These are phyloP conservation scores for Kwoniella newhampshirensis DNA, from an alignment of 768 basidiomycete genomes.

Conservation along the genomic window DNA sequence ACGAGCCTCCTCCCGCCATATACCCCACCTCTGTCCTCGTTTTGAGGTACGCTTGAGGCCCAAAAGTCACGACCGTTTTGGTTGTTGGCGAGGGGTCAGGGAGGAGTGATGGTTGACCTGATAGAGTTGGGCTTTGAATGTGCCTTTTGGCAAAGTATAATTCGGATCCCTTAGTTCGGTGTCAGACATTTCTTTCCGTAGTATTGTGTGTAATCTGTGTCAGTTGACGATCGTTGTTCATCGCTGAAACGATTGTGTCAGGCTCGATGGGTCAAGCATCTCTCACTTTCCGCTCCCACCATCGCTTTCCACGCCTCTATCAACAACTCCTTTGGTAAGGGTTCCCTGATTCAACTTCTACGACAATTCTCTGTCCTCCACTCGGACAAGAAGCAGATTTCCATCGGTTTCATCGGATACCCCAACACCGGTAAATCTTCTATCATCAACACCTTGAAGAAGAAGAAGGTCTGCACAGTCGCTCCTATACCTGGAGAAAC, in stretches of 20 bases:
- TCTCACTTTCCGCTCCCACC: conserved; percentile 91
- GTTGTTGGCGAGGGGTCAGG: conserved; percentile 48
- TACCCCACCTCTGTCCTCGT: conserved; percentile 39
- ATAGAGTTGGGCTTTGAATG: conserved; percentile 55
- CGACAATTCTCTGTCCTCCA: conserved; percentile 96
- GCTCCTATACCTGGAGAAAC: conserved; percentile 98
- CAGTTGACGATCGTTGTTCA: background rate
- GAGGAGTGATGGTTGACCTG: conserved; percentile 47
- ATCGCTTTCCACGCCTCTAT: conserved; percentile 98
- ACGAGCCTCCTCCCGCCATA: conserved; percentile 50
- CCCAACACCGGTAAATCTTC: conserved; percentile 97
- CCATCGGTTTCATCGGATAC: conserved; percentile 95
- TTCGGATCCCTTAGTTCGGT: conserved; percentile 56
- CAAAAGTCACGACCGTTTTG: conserved; percentile 52
- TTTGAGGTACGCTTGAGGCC: conserved; percentile 36
- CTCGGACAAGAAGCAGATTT: conserved; percentile 98
- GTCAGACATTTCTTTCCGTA: conserved; percentile 53
- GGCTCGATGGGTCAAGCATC: conserved; percentile 94
- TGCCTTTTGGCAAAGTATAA: conserved; percentile 25
- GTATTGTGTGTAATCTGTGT: conserved; percentile 9
- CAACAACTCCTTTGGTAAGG: conserved; percentile 98
- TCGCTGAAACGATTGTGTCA: conserved; percentile 46
- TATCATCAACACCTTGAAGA: conserved; percentile 98
- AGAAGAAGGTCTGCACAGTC: conserved; percentile 92
- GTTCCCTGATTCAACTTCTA: conserved; percentile 92